phyloP scores from a whole-genome alignment of 2,329 filamentous ascomycete species.

The Alternaria hordeiaustralica region DNA sequence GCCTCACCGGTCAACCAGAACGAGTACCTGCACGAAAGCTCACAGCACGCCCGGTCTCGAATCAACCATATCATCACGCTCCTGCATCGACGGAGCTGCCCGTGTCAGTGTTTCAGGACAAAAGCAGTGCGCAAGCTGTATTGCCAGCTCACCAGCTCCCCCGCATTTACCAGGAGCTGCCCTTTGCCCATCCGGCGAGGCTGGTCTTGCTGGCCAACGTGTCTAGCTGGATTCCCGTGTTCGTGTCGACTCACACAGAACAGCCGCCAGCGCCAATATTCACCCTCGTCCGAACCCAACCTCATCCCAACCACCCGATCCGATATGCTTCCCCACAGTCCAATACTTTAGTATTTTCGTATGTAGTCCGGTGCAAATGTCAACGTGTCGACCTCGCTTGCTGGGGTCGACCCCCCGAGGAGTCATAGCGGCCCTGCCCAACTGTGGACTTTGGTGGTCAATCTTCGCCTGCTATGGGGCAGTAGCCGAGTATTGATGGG shows the following conservation, averaged over 20 bases:
- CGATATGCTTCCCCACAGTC: constrained; percentile 9
- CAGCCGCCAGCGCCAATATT: not conserved
- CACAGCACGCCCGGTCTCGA: constrained; percentile 11
- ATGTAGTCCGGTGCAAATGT: constrained; percentile 10
- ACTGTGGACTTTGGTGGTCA: not conserved
- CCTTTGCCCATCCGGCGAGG: not conserved
- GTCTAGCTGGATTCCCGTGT: not conserved
- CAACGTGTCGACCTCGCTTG: constrained; percentile 13
- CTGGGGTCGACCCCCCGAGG: not conserved
- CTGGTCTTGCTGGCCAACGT: constrained; percentile 2
- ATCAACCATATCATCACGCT: constrained; percentile 1
- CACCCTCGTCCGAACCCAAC: constrained; percentile 2
- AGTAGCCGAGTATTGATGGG: not conserved
- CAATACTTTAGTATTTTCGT: constrained; percentile 1
- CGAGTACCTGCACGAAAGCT: constrained; percentile 5
- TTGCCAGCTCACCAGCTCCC: constrained; percentile 14
- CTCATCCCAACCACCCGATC: constrained; percentile 4
- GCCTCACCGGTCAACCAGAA: constrained; percentile 34
- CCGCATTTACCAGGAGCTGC: constrained; percentile 10
- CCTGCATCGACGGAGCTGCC: constrained; percentile 8
- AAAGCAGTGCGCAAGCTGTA: constrained; percentile 12
- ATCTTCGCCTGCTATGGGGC: not conserved
- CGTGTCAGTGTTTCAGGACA: constrained; percentile 3
- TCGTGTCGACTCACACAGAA: not conserved
- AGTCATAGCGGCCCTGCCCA: constrained; percentile 8